A percentile compares a stretch with the other conserved stretches of the same genome.
Evolutionary conservation across 2,329 filamentous ascomycete species (phyloP).

Genomic region (Trichoderma asperellum): DNA sequence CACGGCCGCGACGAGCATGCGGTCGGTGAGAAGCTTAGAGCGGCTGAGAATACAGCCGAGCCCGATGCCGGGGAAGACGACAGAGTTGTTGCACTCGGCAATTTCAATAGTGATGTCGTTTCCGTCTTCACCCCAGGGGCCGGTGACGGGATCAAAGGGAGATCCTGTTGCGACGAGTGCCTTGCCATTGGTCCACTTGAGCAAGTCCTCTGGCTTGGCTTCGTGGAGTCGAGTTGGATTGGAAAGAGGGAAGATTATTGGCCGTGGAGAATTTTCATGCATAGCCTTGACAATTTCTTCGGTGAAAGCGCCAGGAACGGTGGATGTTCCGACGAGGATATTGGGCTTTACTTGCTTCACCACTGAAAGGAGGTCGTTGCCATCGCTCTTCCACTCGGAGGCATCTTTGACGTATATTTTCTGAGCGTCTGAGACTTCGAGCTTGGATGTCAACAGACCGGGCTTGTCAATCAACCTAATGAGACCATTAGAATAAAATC

Average conservation of each 20-base stretch:
- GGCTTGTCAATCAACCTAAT: conserved; percentile 78
- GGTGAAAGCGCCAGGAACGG: conserved; percentile 75
- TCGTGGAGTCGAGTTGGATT: conserved; percentile 87
- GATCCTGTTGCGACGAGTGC: conserved; percentile 82
- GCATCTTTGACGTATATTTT: conserved; percentile 66
- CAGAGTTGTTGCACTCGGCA: conserved; percentile 88
- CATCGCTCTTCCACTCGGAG: conserved; percentile 63
- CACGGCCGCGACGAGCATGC: conserved; percentile 81
- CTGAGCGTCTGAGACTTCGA: conserved; percentile 69
- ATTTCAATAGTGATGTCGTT: conserved; percentile 51
- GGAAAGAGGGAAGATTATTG: conserved; percentile 80
- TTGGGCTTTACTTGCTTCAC: conserved; percentile 75
- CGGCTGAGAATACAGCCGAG: conserved; percentile 76
- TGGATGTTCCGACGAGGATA: conserved; percentile 83
- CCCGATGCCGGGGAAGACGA: conserved; percentile 84
- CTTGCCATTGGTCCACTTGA: conserved; percentile 76
- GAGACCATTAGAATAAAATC: neutral
- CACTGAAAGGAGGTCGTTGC: conserved; percentile 65
- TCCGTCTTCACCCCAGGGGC: conserved; percentile 55
- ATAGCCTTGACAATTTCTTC: conserved; percentile 75
- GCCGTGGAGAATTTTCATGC: conserved; percentile 71
- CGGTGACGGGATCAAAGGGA: conserved; percentile 75
- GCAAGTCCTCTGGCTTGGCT: conserved; percentile 75
- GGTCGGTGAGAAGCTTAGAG: conserved; percentile 68
- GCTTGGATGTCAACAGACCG: conserved; percentile 70